Conservation (phyloP, 163 green algal species). For the Prototheca stagnorum region DNA sequence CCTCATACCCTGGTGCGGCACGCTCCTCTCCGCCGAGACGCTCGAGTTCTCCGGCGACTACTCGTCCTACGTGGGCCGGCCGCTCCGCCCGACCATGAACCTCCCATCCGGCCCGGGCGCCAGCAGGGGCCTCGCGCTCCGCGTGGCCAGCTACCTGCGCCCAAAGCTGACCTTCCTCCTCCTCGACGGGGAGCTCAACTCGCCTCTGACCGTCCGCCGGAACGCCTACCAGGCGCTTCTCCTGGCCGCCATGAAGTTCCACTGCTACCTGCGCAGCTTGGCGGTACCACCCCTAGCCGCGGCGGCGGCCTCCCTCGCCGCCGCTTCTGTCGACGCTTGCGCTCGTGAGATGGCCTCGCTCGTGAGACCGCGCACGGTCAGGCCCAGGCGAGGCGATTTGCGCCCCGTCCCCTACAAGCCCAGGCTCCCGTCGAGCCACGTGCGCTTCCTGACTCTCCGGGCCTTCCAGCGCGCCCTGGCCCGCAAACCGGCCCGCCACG, state of each 20-base stretch:
- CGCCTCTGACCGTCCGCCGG: conserved; percentile 35
- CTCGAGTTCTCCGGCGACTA: conserved; percentile 79
- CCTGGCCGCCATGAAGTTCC: conserved; percentile 1
- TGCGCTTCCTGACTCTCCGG: not conserved
- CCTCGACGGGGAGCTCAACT: conserved; percentile 67
- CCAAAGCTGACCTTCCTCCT: conserved; percentile 73
- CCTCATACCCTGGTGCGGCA: conserved; percentile 71
- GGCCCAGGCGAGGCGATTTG: not conserved
- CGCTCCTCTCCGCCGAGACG: conserved; percentile 52
- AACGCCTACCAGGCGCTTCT: conserved; percentile 63
- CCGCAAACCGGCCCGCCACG: not conserved
- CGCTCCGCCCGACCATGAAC: conserved; percentile 5
- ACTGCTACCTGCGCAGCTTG: not conserved
- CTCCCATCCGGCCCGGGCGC: not conserved
- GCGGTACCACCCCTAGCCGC: not conserved
- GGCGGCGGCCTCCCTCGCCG: not conserved
- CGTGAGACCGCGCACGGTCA: not conserved
- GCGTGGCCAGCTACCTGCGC: conserved; percentile 59
- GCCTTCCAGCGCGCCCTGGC: not conserved
- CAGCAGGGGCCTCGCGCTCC: conserved; percentile 16
- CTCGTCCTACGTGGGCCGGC: conserved; percentile 36
- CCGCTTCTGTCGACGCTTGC: not conserved
- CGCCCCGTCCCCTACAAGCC: not conserved
- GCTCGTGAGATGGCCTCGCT: not conserved
- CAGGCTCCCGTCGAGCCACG: not conserved